Conservation (phyloP, 306 rosid genomes). For the Hippophae rhamnoides region DNA sequence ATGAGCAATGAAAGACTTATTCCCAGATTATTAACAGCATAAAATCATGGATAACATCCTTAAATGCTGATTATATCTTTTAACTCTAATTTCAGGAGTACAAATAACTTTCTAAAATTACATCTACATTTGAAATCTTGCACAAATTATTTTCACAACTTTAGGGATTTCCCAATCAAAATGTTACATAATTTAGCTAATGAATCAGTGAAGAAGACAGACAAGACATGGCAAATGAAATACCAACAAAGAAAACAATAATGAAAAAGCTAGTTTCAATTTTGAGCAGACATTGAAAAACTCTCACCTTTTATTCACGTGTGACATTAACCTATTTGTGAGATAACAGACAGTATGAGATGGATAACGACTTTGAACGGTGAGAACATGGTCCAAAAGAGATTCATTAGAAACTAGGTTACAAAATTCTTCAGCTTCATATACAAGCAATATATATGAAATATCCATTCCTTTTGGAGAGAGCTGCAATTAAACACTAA, state of each 20-base stretch:
- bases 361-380: constrained; percentile 64
- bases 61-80: no score
- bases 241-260: neutral
- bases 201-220: neutral
- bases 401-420: constrained; percentile 49
- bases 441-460: constrained; percentile 57
- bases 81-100: no score
- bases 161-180: neutral
- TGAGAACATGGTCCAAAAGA: constrained; percentile 42
- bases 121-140: neutral
- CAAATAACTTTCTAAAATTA: no score
- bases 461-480: constrained; percentile 48
- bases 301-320: constrained; percentile 72
- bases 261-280: neutral
- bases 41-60: no score
- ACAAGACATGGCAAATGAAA: no score
- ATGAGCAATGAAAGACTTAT: no score
- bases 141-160: neutral
- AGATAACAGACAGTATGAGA: constrained; percentile 71
- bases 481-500: constrained; percentile 40
- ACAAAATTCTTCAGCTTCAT: constrained; percentile 74
- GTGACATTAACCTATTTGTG: constrained; percentile 67
- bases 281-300: neutral
- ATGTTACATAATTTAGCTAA: neutral
- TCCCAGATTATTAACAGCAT: no score